Percentiles rank a stretch among this genome's conserved stretches.
phyloP scores from a whole-genome alignment of 2,329 filamentous ascomycete genomes.

The Passalora sequoiae region DNA sequence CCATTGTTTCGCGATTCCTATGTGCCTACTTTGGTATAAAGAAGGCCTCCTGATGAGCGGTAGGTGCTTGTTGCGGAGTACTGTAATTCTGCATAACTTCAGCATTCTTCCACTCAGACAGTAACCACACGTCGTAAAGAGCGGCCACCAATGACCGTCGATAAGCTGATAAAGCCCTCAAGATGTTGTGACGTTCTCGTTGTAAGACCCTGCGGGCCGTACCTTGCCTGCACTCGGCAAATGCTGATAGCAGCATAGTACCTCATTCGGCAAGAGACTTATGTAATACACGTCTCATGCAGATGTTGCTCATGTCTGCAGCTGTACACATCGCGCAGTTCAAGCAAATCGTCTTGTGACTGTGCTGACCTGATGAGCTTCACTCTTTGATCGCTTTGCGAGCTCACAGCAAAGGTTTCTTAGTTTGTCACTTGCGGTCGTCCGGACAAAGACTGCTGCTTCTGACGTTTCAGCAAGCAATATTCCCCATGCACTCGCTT shows the following conservation, averaged over 20 bases:
- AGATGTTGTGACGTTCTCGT: constrained; percentile 4
- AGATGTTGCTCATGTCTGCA: no score
- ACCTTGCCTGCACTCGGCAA: constrained; percentile 2
- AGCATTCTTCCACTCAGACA: neutral
- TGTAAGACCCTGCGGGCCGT: constrained; percentile 2
- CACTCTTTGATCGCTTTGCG: no score
- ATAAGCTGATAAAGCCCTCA: constrained; percentile 1
- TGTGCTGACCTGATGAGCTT: no score
- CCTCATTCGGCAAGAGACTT: constrained; percentile 3
- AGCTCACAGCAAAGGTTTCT: no score
- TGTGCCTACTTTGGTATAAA: no score
- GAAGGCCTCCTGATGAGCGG: no score
- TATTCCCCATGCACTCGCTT: constrained; percentile 81
- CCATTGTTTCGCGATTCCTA: no score
- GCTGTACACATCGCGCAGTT: no score
- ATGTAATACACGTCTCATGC: neutral
- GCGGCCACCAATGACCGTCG: neutral
- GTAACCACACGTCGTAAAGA: neutral
- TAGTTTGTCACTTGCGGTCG: constrained; percentile 14
- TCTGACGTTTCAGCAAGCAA: constrained; percentile 66
- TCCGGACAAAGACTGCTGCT: constrained; percentile 6
- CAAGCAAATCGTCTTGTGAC: no score
- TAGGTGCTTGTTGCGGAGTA: no score
- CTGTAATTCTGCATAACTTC: neutral
- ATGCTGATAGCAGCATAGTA: constrained; percentile 3